Conservation (phyloP, 306 rosid species). For the cucumber (Cucumis sativus) region Cucumber_9930_V3 NC_026658.2:23963501-23964000, state of each 20-base stretch:
- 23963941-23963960: not conserved
- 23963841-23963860: constrained; percentile 53
- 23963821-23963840: constrained; percentile 38
- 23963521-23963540: not conserved
- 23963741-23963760: constrained; percentile 19
- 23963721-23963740: constrained; percentile 8
- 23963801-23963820: constrained; percentile 32
- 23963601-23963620: not conserved
- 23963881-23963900: constrained; percentile 44
- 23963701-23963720: constrained; percentile 7
- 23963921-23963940: constrained; percentile 13
- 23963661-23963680: not conserved
- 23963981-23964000: constrained; percentile 4
- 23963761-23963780: constrained; percentile 50
- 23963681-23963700: not conserved
- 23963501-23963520: not conserved
- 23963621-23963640: not conserved
- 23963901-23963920: constrained; percentile 31
- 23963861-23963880: constrained; percentile 60
- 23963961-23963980: not conserved
- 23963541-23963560: not conserved
- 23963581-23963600: not conserved
- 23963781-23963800: constrained; percentile 57
- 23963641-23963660: not conserved
- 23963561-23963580: not conserved